Percentiles rank a stretch among this genome's conserved stretches.
These are phyloP conservation scores for Malus hybrid DNA, from an alignment of 331 rosid species.

Conservation along the genomic window DNA sequence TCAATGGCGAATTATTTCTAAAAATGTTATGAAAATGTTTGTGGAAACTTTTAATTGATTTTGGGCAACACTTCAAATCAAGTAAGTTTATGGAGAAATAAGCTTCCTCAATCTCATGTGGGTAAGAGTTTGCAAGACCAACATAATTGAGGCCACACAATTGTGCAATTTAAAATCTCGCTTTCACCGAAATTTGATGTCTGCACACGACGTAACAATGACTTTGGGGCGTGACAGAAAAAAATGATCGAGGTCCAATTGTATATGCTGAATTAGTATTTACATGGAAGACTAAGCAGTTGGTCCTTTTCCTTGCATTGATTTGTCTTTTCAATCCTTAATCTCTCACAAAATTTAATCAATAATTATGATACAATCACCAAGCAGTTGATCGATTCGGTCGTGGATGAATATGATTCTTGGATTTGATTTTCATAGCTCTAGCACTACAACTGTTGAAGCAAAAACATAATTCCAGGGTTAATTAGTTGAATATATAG, in stretches of 20 bases:
- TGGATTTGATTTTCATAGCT: constrained; percentile 39
- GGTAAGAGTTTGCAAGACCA: not conserved
- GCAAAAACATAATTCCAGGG: not conserved
- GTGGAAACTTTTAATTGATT: not conserved
- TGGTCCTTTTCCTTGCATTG: constrained; percentile 1
- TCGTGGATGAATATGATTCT: not conserved
- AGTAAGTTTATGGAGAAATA: not conserved
- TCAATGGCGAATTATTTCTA: not conserved
- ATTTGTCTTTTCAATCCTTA: constrained; percentile 22
- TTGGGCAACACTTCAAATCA: not conserved
- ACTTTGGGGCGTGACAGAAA: too few species aligned
- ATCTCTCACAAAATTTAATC: constrained; percentile 19
- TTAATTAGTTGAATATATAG: constrained; percentile 14
- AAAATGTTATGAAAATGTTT: not conserved
- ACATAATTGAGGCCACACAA: not conserved
- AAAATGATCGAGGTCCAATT: not conserved
- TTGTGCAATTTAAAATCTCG: too few species aligned
- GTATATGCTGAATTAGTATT: not conserved
- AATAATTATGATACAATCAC: constrained; percentile 15
- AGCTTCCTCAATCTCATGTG: not conserved
- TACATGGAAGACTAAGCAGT: not conserved
- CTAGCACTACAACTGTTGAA: constrained; percentile 89
- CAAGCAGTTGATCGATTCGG: constrained; percentile 15
- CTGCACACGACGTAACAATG: too few species aligned
- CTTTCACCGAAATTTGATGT: too few species aligned